These are phyloP conservation scores for Chalaropsis thielavioides DNA, from an alignment of 2,329 filamentous ascomycete genomes.

Conservation along the genomic window DNA sequence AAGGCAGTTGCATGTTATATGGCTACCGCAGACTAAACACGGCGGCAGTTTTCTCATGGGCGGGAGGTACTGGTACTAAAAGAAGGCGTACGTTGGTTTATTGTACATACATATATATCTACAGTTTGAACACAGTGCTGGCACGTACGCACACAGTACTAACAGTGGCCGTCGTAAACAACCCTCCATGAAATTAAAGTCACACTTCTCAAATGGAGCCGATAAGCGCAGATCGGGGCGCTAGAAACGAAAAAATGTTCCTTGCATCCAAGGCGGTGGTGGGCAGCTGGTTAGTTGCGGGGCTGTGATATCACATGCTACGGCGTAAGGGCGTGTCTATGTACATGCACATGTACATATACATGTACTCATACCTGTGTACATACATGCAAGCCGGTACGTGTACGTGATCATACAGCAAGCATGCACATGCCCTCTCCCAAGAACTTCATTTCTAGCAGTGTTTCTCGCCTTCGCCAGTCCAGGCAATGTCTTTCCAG, in stretches of 20 bases:
- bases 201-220: not conserved
- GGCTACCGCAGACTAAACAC: not conserved
- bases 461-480: too few relatives aligned
- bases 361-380: too few relatives aligned
- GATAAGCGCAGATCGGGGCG: not conserved
- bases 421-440: too few relatives aligned
- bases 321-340: not conserved
- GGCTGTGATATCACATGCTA: not conserved
- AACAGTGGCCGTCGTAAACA: not conserved
- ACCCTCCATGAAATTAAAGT: not conserved
- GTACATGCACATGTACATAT: not conserved
- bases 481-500: too few relatives aligned
- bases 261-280: not conserved
- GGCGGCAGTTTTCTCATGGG: not conserved
- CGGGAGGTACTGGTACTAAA: not conserved
- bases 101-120: not conserved
- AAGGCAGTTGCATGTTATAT: not conserved
- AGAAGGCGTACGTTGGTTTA: not conserved
- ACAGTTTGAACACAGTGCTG: not conserved
- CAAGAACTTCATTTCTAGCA: too few relatives aligned
- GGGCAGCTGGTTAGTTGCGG: not conserved
- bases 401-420: too few relatives aligned
- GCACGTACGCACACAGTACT: not conserved
- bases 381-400: not conserved
- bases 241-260: slow-evolving; percentile 6